These are phyloP conservation scores for Myxozyma melibiosi DNA, from an alignment of 805 yeast species.

Conservation along the genomic window DNA sequence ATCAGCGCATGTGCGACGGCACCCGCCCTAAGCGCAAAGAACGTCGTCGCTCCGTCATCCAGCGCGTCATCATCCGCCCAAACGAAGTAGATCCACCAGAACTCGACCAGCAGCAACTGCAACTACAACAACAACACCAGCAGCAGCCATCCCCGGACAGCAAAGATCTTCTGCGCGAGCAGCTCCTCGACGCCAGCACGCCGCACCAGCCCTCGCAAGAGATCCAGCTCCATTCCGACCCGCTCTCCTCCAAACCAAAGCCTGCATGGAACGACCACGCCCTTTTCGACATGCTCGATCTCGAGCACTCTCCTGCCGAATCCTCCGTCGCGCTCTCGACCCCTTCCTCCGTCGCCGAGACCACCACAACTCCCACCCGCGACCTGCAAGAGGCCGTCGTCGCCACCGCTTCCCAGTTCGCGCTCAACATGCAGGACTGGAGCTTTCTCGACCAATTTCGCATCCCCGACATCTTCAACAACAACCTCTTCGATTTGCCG, in stretches of 20 bases:
- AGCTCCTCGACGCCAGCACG: too few relatives aligned
- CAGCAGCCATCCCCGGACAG: background rate
- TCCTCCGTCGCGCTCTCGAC: background rate
- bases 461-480: constrained; percentile 7
- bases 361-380: background rate
- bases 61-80: constrained; percentile 15
- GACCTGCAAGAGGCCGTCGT: constrained; percentile 12
- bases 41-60: constrained; percentile 12
- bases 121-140: background rate
- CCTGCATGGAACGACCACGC: background rate
- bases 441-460: constrained; percentile 14
- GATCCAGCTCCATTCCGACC: background rate
- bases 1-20: constrained; percentile 21
- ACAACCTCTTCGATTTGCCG: background rate
- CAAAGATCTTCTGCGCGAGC: too few relatives aligned
- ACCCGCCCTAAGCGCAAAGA: constrained; percentile 15
- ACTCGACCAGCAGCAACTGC: background rate
- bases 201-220: too few relatives aligned
- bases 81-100: constrained; percentile 10
- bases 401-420: constrained; percentile 16
- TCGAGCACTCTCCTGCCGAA: background rate
- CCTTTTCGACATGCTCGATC: constrained; percentile 6
- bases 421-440: constrained; percentile 17
- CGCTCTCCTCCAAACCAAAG: background rate
- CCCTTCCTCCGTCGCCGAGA: background rate